These are phyloP conservation scores for Mycena olivaceomarginata DNA, from an alignment of 768 basidiomycete species.

Conservation along the genomic window DNA sequence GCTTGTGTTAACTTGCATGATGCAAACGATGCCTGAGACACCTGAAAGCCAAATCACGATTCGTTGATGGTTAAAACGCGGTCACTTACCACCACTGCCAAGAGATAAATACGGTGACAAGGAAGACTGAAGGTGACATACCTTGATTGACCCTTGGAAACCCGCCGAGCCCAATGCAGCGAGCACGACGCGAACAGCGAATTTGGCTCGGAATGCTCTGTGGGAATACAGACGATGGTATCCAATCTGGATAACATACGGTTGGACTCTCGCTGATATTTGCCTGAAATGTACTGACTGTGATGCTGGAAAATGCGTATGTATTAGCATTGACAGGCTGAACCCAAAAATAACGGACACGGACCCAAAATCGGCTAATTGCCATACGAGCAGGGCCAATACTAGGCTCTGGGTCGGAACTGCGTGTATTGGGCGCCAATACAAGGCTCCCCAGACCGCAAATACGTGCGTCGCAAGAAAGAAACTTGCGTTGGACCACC, in stretches of 20 bases:
- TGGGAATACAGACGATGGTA: constrained; percentile 91
- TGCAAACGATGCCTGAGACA: constrained; percentile 85
- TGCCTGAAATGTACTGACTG: constrained; percentile 44
- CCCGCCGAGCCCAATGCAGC: constrained; percentile 83
- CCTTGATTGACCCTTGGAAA: constrained; percentile 89
- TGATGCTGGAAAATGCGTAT: constrained; percentile 68
- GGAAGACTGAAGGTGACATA: constrained; percentile 49
- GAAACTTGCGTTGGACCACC: constrained; percentile 80
- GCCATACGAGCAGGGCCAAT: constrained; percentile 78
- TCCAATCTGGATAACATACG: constrained; percentile 62
- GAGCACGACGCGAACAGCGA: constrained; percentile 73
- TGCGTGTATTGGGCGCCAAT: constrained; percentile 64
- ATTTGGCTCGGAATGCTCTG: constrained; percentile 76
- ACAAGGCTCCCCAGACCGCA: constrained; percentile 70
- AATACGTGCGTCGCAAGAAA: constrained; percentile 76
- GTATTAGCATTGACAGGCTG: constrained; percentile 3
- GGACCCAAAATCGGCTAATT: constrained; percentile 83
- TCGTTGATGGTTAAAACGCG: not conserved
- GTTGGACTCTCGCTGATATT: not conserved
- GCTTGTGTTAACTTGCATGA: constrained; percentile 62
- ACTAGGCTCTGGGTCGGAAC: constrained; percentile 67
- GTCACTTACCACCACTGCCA: constrained; percentile 72
- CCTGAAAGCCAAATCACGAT: constrained; percentile 57
- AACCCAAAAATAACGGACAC: constrained; percentile 44
- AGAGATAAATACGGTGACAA: constrained; percentile 18